phyloP scores from a whole-genome alignment of 2,329 filamentous ascomycete species.

The Aspergillus felis region DNA sequence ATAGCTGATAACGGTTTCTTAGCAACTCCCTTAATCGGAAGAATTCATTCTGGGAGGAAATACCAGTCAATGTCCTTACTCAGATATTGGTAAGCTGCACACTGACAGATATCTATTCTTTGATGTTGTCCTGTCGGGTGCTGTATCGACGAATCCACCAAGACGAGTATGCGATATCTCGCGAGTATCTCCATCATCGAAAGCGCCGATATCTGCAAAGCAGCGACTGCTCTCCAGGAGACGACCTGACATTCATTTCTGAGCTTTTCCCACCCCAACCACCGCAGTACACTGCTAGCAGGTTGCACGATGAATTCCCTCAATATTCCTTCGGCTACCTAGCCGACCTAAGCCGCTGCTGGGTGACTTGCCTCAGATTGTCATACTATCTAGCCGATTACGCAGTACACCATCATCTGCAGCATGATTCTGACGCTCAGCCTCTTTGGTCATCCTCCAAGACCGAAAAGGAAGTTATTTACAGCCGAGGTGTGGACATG shows the following conservation, averaged over 20 bases:
- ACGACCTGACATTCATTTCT: constrained; percentile 24
- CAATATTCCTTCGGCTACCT: constrained; percentile 26
- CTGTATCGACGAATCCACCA: constrained; percentile 15
- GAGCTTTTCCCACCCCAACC: constrained; percentile 25
- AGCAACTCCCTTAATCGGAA: constrained; percentile 1
- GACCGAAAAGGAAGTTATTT: constrained; percentile 22
- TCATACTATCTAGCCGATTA: constrained; percentile 24
- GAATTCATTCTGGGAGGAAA: constrained; percentile 17
- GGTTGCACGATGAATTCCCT: constrained; percentile 13
- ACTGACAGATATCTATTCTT: constrained; percentile 16
- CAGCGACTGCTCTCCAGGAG: constrained; percentile 13
- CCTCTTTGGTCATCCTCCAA: constrained; percentile 20
- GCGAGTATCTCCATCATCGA: constrained; percentile 19
- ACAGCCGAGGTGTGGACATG: constrained; percentile 18
- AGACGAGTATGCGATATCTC: constrained; percentile 19
- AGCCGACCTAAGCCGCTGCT: constrained; percentile 21
- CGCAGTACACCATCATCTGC: constrained; percentile 19
- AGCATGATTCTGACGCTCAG: constrained; percentile 14
- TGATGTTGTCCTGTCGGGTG: constrained; percentile 19
- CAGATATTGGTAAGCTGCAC: constrained; percentile 16
- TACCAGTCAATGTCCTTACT: constrained; percentile 18
- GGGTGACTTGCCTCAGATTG: constrained; percentile 23
- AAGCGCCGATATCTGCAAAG: constrained; percentile 1
- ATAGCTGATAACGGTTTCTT: neutral
- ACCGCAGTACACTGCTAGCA: constrained; percentile 18